Evolutionary conservation across 495 filamentous ascomycete genomes (phyloP).

Genomic region (Penicillium mononematosum): DNA sequence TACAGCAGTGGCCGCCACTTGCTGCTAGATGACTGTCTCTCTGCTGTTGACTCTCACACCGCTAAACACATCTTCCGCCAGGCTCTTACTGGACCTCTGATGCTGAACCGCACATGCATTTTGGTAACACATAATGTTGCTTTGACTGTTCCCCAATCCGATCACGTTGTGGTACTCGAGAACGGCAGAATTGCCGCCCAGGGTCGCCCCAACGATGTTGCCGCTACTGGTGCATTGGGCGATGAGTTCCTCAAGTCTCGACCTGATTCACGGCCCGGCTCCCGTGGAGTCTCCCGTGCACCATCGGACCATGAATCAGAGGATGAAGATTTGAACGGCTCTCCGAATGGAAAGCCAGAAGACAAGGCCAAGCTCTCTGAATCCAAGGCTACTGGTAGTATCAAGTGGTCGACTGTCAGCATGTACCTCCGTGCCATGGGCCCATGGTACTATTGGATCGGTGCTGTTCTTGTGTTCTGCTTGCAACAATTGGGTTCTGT

Average conservation of each 20-base stretch:
- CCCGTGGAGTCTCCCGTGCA: slow-evolving; percentile 68
- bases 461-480: slow-evolving; percentile 69
- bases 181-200: slow-evolving; percentile 80
- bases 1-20: slow-evolving; percentile 91
- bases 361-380: slow-evolving; percentile 60
- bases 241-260: slow-evolving; percentile 76
- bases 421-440: slow-evolving; percentile 91
- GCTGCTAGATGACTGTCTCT: slow-evolving; percentile 92
- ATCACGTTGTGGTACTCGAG: slow-evolving; percentile 79
- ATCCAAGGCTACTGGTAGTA: slow-evolving; percentile 74
- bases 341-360: slow-evolving; percentile 34
- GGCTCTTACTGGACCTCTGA: slow-evolving; percentile 85
- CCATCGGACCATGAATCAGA: slow-evolving; percentile 56
- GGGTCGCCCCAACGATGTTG: slow-evolving; percentile 72
- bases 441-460: slow-evolving; percentile 87
- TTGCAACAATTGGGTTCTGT: slow-evolving; percentile 81
- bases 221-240: slow-evolving; percentile 78
- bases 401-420: slow-evolving; percentile 78
- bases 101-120: slow-evolving; percentile 86
- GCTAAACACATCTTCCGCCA: slow-evolving; percentile 98
- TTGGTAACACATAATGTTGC: slow-evolving; percentile 95
- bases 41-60: slow-evolving; percentile 97
- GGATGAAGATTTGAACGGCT: slow-evolving; percentile 41
- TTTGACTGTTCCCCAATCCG: slow-evolving; percentile 74
- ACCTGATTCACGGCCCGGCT: slow-evolving; percentile 62